phyloP scores from a whole-genome alignment of 208 protist genomes.

The Crithidia expoeki region DNA sequence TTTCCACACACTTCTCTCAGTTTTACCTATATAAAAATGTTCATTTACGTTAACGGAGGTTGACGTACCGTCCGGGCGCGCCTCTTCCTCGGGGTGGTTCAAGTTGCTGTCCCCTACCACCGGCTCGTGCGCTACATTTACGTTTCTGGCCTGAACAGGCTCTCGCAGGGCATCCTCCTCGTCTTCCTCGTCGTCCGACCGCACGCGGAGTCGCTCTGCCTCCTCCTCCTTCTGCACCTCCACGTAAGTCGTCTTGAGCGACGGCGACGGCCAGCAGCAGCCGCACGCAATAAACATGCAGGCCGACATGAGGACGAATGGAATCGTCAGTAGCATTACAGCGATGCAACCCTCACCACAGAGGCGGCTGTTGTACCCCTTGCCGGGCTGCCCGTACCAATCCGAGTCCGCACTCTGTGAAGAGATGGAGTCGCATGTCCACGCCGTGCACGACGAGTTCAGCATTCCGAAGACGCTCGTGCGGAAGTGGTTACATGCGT shows the following conservation, averaged over 20 bases:
- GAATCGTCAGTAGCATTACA: conserved; percentile 44
- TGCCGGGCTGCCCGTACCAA: conserved; percentile 28
- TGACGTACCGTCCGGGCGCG: conserved; percentile 16
- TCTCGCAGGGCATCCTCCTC: conserved; percentile 2
- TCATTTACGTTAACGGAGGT: conserved; percentile 17
- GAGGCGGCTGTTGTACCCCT: conserved; percentile 56
- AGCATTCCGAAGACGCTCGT: conserved; percentile 15
- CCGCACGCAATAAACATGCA: conserved; percentile 44
- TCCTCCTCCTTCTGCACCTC: conserved; percentile 23
- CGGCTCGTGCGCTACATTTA: conserved; percentile 14
- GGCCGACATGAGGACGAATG: conserved; percentile 36
- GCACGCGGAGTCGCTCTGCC: conserved; percentile 9
- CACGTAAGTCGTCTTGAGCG: conserved; percentile 46
- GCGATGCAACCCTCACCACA: conserved; percentile 57
- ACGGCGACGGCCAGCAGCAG: conserved; percentile 58
- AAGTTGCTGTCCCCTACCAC: conserved; percentile 2
- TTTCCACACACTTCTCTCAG: no score
- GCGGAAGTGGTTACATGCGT: conserved; percentile 50
- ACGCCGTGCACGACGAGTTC: conserved; percentile 15
- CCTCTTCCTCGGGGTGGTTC: conserved; percentile 17
- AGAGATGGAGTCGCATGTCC: conserved; percentile 34
- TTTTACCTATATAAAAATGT: no score
- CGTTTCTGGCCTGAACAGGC: background rate
- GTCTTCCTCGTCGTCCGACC: conserved; percentile 18
- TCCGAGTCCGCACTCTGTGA: conserved; percentile 26